Evolutionary conservation across 2,329 filamentous ascomycete genomes (phyloP).

Genomic region (Remersonia thermophila): DNA sequence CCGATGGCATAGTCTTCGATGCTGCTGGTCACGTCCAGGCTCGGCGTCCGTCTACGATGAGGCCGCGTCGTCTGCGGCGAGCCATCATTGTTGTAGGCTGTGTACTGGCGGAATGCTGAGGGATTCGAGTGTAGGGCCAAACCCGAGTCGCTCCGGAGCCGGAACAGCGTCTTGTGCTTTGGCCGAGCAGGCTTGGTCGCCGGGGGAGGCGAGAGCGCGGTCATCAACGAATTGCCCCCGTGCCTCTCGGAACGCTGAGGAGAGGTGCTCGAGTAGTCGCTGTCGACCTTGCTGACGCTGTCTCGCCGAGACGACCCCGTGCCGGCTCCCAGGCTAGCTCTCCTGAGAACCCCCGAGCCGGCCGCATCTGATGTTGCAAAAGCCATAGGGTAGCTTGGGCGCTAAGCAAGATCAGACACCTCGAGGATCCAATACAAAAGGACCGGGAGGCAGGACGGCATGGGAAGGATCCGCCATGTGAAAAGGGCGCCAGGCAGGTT

Average conservation of each 20-base stretch:
- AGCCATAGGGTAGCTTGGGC: no score
- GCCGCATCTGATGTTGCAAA: no score
- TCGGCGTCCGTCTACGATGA: no score
- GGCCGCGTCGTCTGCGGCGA: constrained; percentile 12
- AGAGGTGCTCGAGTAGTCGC: constrained; percentile 4
- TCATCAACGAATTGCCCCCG: constrained; percentile 7
- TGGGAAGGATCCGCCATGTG: no score
- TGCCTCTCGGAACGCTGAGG: constrained; percentile 8
- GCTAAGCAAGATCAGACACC: no score
- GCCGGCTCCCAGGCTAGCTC: no score
- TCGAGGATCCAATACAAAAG: no score
- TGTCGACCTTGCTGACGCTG: constrained; percentile 3
- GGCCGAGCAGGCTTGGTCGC: constrained; percentile 11
- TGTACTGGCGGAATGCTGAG: constrained; percentile 32
- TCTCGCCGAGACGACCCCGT: no score
- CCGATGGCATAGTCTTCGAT: constrained; percentile 11
- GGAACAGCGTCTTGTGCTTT: constrained; percentile 13
- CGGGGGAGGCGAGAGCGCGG: constrained; percentile 19
- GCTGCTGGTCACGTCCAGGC: constrained; percentile 5
- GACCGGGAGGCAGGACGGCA: no score
- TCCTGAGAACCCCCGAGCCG: no score
- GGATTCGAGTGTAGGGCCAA: constrained; percentile 33
- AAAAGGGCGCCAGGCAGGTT: no score
- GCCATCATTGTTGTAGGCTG: constrained; percentile 31
- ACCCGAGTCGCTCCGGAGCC: constrained; percentile 34